Percentiles rank a stretch among this genome's conserved stretches.
Evolutionary conservation across 2,329 filamentous ascomycete species (phyloP).

Genomic region (Stachybotrys chlorohalonatus): DNA sequence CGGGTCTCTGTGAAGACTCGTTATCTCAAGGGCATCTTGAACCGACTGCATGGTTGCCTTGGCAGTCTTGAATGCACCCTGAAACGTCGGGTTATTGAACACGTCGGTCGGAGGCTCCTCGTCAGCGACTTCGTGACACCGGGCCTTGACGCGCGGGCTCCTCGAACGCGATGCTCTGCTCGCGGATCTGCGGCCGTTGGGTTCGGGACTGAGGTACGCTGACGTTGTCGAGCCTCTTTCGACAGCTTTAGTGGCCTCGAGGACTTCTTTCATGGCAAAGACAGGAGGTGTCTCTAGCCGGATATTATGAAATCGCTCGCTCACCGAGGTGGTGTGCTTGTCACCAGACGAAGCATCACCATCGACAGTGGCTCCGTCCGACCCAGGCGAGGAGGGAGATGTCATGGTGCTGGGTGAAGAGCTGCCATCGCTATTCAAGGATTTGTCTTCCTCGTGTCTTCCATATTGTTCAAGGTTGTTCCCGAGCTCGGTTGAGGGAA

Average conservation of each 20-base stretch:
- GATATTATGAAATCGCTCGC: too few species aligned
- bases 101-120: slow-evolving; percentile 19
- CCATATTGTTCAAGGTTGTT: too few species aligned
- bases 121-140: background rate
- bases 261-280: background rate
- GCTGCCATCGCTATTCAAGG: background rate
- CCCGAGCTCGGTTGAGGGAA: too few species aligned
- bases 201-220: background rate
- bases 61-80: slow-evolving; percentile 21
- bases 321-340: too few species aligned
- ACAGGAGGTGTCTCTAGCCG: too few species aligned
- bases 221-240: background rate
- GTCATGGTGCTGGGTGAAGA: background rate
- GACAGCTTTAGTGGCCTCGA: background rate
- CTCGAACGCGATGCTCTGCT: background rate
- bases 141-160: background rate
- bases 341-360: background rate
- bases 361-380: background rate
- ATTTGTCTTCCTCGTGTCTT: background rate
- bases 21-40: slow-evolving; percentile 21
- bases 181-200: background rate
- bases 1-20: slow-evolving; percentile 21
- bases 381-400: background rate
- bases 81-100: slow-evolving; percentile 26
- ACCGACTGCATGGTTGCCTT: slow-evolving; percentile 21